Evolutionary conservation across 179 eudicot genomes (phyloP).

Genomic region (Carnegiea gigantea): DNA sequence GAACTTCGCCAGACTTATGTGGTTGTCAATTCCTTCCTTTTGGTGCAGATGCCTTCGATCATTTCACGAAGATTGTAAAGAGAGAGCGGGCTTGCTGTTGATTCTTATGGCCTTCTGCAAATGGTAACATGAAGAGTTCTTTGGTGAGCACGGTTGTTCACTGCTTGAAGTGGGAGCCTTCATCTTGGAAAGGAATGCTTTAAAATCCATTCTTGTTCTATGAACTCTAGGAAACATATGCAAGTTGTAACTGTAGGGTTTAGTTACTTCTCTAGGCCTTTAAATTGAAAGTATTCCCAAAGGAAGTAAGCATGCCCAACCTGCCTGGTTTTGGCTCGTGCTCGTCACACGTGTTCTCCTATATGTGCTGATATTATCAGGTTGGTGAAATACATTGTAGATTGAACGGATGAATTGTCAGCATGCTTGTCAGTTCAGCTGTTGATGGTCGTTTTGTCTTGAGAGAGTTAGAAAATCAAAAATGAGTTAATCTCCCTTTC

Average conservation of each 20-base stretch:
- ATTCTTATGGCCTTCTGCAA: neutral
- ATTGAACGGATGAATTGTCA: neutral
- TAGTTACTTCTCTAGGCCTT: neutral
- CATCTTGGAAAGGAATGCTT: neutral
- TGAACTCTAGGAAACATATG: neutral
- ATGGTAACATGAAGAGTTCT: neutral
- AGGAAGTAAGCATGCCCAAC: neutral
- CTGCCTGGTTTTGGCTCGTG: neutral
- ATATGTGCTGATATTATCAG: neutral
- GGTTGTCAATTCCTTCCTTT: slow-evolving; percentile 1
- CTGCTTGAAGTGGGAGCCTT: neutral
- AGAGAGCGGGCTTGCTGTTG: neutral
- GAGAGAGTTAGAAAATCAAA: neutral
- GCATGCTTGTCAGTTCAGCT: neutral
- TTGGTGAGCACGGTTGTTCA: neutral
- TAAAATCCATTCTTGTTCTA: neutral
- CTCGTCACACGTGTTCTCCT: neutral
- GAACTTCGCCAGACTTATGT: neutral
- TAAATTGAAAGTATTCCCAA: neutral
- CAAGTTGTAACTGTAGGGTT: neutral
- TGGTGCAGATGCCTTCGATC: neutral
- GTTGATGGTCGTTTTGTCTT: neutral
- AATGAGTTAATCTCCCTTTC: too few species aligned
- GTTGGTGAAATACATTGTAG: neutral
- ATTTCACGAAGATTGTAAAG: neutral